Evolutionary conservation across 2,329 filamentous ascomycete species (phyloP).

Genomic region (Scedosporium apiospermum): DNA sequence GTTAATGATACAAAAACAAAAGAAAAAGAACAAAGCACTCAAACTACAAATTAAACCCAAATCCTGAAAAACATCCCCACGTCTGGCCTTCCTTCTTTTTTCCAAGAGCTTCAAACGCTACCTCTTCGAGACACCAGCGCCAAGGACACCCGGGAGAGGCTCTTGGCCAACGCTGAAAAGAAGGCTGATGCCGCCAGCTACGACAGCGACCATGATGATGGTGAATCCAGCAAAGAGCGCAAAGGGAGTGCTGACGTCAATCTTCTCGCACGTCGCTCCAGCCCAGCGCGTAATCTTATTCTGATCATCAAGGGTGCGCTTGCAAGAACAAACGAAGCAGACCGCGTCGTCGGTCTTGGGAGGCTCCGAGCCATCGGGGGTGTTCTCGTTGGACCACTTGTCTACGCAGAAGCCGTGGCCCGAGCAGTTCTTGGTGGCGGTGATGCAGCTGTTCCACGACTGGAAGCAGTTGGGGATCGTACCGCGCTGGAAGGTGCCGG

Average conservation of each 20-base stretch:
- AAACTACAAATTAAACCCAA: background rate
- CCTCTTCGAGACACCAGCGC: slow-evolving; percentile 77
- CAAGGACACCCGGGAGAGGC: slow-evolving; percentile 86
- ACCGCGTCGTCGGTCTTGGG: slow-evolving; percentile 28
- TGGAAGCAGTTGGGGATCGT: slow-evolving; percentile 65
- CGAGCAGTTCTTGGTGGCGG: slow-evolving; percentile 68
- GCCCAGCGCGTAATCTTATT: slow-evolving; percentile 68
- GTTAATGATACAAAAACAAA: slow-evolving; percentile 6
- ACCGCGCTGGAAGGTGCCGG: slow-evolving; percentile 16
- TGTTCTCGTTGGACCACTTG: slow-evolving; percentile 42
- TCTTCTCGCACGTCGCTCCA: slow-evolving; percentile 80
- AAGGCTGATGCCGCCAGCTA: slow-evolving; percentile 65
- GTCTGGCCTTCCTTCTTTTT: background rate
- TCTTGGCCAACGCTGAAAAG: slow-evolving; percentile 77
- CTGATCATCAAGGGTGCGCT: slow-evolving; percentile 42
- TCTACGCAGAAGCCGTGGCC: slow-evolving; percentile 69
- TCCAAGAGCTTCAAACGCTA: slow-evolving; percentile 32
- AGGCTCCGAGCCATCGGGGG: slow-evolving; percentile 27
- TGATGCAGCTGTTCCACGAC: slow-evolving; percentile 57
- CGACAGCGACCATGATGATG: slow-evolving; percentile 56
- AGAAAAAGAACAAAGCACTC: background rate
- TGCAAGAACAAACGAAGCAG: slow-evolving; percentile 77
- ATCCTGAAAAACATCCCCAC: background rate
- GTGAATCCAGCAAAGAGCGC: slow-evolving; percentile 75
- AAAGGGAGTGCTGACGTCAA: slow-evolving; percentile 80